Conservation (phyloP, 192 early-diverging fungal species). For the Haplosporangium gracile region DNA sequence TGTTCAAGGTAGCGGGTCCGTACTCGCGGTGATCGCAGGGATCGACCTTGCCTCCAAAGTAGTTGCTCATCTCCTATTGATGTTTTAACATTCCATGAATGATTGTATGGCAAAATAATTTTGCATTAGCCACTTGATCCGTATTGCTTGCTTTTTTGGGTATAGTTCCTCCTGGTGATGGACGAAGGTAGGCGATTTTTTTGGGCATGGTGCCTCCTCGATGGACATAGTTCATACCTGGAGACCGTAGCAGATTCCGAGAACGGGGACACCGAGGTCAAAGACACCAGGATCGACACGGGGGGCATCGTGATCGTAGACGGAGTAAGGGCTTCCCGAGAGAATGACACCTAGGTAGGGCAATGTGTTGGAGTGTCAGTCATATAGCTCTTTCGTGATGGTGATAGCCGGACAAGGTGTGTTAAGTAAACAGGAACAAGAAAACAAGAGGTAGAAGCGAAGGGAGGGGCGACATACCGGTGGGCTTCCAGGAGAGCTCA, state of each 20-base stretch:
- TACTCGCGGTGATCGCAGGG: conserved; percentile 95
- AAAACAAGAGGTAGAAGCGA: not conserved
- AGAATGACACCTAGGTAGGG: conserved; percentile 82
- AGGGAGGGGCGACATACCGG: conserved; percentile 64
- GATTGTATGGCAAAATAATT: not conserved
- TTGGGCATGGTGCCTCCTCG: not conserved
- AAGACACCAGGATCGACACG: conserved; percentile 94
- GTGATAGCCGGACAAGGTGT: not conserved
- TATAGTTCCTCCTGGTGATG: not conserved
- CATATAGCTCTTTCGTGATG: no score
- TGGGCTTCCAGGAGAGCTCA: conserved; percentile 95
- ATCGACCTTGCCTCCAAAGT: conserved; percentile 90
- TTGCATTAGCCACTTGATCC: conserved; percentile 4
- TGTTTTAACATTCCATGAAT: not conserved
- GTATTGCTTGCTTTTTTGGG: not conserved
- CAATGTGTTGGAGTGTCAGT: not conserved
- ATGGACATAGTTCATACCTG: conserved; percentile 67
- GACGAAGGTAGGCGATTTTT: not conserved
- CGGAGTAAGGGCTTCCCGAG: conserved; percentile 97
- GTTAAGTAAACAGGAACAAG: not conserved
- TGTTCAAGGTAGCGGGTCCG: conserved; percentile 86
- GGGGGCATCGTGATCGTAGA: conserved; percentile 94
- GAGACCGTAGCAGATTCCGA: conserved; percentile 99
- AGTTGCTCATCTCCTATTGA: conserved; percentile 86
- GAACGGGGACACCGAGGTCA: conserved; percentile 88